Conservation (phyloP, 2,329 filamentous ascomycete species). For the Epichloe coenophiala region DNA sequence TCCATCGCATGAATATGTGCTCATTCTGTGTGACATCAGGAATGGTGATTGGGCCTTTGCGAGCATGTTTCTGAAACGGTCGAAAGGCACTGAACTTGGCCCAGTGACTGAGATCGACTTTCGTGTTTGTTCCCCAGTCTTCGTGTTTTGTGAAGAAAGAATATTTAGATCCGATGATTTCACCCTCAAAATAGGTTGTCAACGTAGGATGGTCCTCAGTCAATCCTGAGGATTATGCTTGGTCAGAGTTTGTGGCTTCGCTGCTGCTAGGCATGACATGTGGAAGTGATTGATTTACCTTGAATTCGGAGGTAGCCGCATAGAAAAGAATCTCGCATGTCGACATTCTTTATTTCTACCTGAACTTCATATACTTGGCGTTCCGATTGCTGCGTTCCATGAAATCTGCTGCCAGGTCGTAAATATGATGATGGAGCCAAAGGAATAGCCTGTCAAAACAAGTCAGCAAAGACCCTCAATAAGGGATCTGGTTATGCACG, state of each 20-base stretch:
- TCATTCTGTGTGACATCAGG: slow-evolving; percentile 67
- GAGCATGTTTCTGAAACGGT: slow-evolving; percentile 49
- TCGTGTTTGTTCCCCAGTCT: slow-evolving; percentile 82
- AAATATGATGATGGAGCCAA: slow-evolving; percentile 77
- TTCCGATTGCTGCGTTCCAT: slow-evolving; percentile 85
- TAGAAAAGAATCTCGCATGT: slow-evolving; percentile 84
- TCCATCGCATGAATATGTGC: slow-evolving; percentile 98
- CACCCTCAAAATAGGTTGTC: slow-evolving; percentile 95
- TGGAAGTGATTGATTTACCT: slow-evolving; percentile 38
- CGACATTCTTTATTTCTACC: slow-evolving; percentile 92
- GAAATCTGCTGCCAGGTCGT: slow-evolving; percentile 75
- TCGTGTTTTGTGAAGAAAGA: slow-evolving; percentile 84
- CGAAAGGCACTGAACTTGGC: slow-evolving; percentile 77
- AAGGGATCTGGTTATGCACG: slow-evolving; percentile 2
- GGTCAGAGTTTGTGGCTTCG: background rate
- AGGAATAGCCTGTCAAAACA: slow-evolving; percentile 46
- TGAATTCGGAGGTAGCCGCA: slow-evolving; percentile 94
- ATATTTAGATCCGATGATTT: slow-evolving; percentile 92
- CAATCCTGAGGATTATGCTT: slow-evolving; percentile 43
- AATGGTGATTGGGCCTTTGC: slow-evolving; percentile 41
- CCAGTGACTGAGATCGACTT: slow-evolving; percentile 90
- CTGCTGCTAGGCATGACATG: background rate
- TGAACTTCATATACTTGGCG: slow-evolving; percentile 89
- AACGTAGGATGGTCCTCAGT: slow-evolving; percentile 95
- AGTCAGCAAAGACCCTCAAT: slow-evolving; percentile 4